Percentiles rank a stretch among this genome's conserved stretches.
These are phyloP conservation scores for Triticum monococcum DNA, from an alignment of 176 grass and related monocot genomes.

Conservation along the genomic window DNA sequence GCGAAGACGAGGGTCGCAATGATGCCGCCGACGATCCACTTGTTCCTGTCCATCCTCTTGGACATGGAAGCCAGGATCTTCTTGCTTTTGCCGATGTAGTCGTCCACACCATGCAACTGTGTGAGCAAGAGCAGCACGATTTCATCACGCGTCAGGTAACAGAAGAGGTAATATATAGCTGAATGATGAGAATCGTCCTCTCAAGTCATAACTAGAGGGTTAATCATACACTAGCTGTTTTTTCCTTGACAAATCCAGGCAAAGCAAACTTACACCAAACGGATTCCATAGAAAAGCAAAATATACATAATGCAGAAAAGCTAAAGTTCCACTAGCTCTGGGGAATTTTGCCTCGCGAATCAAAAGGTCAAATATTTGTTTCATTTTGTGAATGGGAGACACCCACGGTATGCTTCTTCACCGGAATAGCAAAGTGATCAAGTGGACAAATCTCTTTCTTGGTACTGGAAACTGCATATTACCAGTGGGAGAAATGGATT, in stretches of 20 bases:
- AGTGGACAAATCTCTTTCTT: background rate
- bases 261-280: background rate
- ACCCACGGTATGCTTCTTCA: background rate
- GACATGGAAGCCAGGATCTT: conserved; percentile 82
- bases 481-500: background rate
- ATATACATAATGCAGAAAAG: background rate
- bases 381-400: background rate
- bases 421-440: background rate
- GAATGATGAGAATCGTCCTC: background rate
- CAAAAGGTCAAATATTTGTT: background rate
- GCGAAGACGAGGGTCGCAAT: conserved; percentile 60
- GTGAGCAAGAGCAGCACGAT: background rate
- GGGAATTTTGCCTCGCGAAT: background rate
- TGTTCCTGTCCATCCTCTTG: conserved; percentile 97
- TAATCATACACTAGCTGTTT: background rate
- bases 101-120: conserved; percentile 86
- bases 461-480: background rate
- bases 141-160: background rate
- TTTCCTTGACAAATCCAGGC: background rate
- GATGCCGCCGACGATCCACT: conserved; percentile 79
- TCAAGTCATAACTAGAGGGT: background rate
- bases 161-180: background rate
- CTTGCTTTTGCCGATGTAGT: conserved; percentile 84
- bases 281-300: background rate
- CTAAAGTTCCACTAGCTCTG: background rate